Evolutionary conservation across 2,329 filamentous ascomycete genomes (phyloP).

Genomic region (Neopestalotiopsis rosae): DNA sequence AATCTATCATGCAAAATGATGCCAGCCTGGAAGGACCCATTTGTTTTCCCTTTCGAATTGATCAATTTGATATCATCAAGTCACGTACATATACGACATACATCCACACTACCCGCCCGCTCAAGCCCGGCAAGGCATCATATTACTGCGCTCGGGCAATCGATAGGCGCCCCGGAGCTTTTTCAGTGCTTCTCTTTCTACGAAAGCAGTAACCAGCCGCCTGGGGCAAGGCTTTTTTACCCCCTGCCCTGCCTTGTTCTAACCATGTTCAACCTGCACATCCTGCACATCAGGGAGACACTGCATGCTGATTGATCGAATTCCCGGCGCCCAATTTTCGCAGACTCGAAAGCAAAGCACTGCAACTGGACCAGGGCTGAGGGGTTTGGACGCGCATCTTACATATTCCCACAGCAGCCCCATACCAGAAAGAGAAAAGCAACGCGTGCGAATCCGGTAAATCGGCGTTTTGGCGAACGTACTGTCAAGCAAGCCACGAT

Average conservation of each 20-base stretch:
- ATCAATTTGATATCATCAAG: neutral
- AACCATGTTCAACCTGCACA: neutral
- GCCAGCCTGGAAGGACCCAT: no score
- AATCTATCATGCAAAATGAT: conserved; percentile 1
- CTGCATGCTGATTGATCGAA: conserved; percentile 1
- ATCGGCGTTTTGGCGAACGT: neutral
- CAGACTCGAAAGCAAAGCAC: neutral
- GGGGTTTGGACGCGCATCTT: neutral
- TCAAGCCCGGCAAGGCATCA: neutral
- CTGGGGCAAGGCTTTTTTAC: neutral
- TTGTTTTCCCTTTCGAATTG: no score
- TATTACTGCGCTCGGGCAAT: neutral
- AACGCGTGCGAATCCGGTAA: neutral
- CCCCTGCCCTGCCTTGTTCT: neutral
- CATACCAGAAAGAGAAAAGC: neutral
- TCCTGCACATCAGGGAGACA: neutral
- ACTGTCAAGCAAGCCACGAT: neutral
- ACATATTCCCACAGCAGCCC: neutral
- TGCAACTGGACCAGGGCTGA: neutral
- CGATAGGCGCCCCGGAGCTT: neutral
- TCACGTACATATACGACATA: neutral
- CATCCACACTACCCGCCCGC: neutral
- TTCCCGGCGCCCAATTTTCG: neutral
- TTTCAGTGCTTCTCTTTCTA: neutral
- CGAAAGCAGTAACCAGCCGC: neutral